These are phyloP conservation scores for Neopestalotiopsis sp. DNA, from an alignment of 2,329 filamentous ascomycete species.

Conservation along the genomic window DNA sequence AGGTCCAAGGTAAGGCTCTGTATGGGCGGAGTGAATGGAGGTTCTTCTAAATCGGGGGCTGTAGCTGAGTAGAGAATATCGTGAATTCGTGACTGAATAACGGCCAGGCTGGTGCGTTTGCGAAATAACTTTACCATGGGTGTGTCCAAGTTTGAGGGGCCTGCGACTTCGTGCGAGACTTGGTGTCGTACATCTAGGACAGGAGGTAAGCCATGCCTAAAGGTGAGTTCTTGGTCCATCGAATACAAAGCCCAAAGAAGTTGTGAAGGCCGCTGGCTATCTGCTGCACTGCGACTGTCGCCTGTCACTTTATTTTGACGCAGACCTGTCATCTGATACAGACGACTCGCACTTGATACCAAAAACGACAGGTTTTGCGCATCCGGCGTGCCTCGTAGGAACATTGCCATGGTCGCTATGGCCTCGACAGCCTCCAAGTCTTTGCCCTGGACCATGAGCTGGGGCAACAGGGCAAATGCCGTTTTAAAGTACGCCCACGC, in stretches of 20 bases:
- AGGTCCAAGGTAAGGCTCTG: background rate
- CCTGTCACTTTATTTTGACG: background rate
- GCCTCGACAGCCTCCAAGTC: background rate
- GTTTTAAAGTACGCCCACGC: slow-evolving; percentile 13
- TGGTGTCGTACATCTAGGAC: background rate
- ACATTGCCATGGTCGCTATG: slow-evolving; percentile 1
- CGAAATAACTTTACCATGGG: background rate
- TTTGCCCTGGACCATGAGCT: background rate
- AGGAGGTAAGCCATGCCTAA: background rate
- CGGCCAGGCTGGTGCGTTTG: background rate
- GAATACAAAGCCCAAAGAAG: background rate
- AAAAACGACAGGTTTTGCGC: background rate
- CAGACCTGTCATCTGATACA: background rate
- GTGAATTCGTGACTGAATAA: background rate
- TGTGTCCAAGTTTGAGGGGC: background rate
- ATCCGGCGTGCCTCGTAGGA: background rate
- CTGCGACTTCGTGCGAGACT: background rate
- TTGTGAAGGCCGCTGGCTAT: background rate
- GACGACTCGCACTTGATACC: background rate
- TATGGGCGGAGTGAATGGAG: background rate
- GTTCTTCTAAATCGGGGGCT: background rate
- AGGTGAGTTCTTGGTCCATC: background rate
- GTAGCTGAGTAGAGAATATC: background rate
- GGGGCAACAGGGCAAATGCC: background rate
- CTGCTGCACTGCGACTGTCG: background rate